A percentile compares a stretch with the other conserved stretches of the same genome.
Conservation (phyloP, 2,329 filamentous ascomycete genomes). For the Curvularia sp. region DNA sequence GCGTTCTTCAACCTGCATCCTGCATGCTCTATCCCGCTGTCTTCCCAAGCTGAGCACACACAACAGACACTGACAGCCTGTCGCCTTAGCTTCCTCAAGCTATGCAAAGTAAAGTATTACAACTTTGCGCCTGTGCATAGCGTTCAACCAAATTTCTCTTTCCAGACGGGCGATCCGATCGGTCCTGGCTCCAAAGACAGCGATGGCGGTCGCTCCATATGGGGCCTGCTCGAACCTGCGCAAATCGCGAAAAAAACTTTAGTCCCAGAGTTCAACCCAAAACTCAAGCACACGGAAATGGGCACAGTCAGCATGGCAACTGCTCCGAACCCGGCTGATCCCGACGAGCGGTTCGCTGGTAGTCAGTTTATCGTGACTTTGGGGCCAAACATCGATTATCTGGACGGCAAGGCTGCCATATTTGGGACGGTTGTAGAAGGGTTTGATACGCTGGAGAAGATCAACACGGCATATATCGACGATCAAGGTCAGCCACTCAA, state of each 20-base stretch:
- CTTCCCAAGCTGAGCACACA: constrained; percentile 60
- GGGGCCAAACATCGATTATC: constrained; percentile 84
- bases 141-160: constrained; percentile 93
- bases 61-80: constrained; percentile 59
- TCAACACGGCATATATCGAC: constrained; percentile 89
- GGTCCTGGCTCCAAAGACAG: constrained; percentile 83
- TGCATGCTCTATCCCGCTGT: constrained; percentile 34
- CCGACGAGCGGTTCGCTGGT: constrained; percentile 80
- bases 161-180: constrained; percentile 93
- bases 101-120: constrained; percentile 99
- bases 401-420: constrained; percentile 92
- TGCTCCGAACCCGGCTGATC: constrained; percentile 74
- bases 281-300: constrained; percentile 85
- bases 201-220: constrained; percentile 92
- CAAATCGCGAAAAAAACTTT: constrained; percentile 75
- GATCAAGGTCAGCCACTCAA: constrained; percentile 85
- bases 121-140: constrained; percentile 94
- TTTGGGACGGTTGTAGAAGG: constrained; percentile 97
- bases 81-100: constrained; percentile 82
- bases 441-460: constrained; percentile 90
- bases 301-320: constrained; percentile 99
- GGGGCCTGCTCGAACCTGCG: constrained; percentile 75
- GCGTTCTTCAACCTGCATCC: constrained; percentile 30
- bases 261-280: constrained; percentile 81
- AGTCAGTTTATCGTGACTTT: constrained; percentile 96